Evolutionary conservation across 345 rosid genomes (phyloP).

Genomic region (Erodium maritimum): DNA sequence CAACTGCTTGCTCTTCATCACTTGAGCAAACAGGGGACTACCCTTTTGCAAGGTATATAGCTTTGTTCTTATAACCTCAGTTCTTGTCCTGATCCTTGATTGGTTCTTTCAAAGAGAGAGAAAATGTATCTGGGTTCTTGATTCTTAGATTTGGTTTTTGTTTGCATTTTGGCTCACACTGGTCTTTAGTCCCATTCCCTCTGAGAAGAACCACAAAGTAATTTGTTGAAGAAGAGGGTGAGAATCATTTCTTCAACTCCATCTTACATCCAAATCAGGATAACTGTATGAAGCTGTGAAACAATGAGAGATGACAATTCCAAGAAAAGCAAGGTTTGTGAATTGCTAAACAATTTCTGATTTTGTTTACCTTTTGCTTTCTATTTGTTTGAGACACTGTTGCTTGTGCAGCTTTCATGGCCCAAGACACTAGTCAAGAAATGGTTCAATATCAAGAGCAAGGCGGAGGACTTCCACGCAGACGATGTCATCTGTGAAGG

Average conservation of each 20-base stretch:
- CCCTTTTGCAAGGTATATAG: neutral
- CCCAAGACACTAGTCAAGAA: constrained; percentile 91
- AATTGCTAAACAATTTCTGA: constrained; percentile 8
- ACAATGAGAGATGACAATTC: constrained; percentile 76
- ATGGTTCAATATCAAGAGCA: constrained; percentile 84
- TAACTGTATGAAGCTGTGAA: constrained; percentile 43
- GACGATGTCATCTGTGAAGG: constrained; percentile 47
- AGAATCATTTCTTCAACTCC: neutral
- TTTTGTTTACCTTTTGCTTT: constrained; percentile 10
- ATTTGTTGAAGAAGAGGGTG: too few species aligned
- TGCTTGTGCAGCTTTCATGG: constrained; percentile 66
- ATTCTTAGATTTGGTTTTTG: constrained; percentile 3
- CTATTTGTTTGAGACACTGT: neutral
- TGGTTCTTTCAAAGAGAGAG: neutral
- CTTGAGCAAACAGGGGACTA: constrained; percentile 17
- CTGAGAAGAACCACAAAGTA: too few species aligned
- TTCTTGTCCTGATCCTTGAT: constrained; percentile 5
- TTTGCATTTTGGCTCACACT: too few species aligned
- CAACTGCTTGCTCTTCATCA: constrained; percentile 19
- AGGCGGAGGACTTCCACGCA: constrained; percentile 72
- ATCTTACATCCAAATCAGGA: constrained; percentile 9
- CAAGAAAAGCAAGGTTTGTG: constrained; percentile 73
- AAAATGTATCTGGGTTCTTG: constrained; percentile 9
- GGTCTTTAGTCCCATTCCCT: too few species aligned
- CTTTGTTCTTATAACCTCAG: constrained; percentile 6